Evolutionary conservation across 164 flowering plant species (phyloP).

Genomic region (Nymphaea thermarum): DNA sequence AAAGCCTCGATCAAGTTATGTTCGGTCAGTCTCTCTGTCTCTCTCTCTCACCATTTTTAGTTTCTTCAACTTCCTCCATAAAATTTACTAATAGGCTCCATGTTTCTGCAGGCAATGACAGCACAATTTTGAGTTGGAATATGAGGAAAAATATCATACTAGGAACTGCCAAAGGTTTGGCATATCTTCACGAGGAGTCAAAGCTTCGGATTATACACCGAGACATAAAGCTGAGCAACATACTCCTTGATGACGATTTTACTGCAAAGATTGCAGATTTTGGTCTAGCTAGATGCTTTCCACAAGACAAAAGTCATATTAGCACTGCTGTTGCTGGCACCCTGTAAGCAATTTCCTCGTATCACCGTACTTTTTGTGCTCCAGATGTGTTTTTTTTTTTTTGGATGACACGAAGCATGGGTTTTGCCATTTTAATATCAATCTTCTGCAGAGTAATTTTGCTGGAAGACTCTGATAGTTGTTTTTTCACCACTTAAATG

Average conservation of each 20-base stretch:
- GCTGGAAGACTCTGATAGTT: too few species aligned
- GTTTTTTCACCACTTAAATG: too few species aligned
- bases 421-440: too few species aligned
- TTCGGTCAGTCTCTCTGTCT: conserved; percentile 21
- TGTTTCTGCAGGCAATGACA: conserved; percentile 19
- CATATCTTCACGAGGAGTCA: conserved; percentile 63
- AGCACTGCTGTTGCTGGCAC: conserved; percentile 77
- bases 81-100: neutral
- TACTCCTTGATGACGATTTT: conserved; percentile 56
- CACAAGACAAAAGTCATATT: conserved; percentile 54
- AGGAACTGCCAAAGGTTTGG: conserved; percentile 61
- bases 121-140: conserved; percentile 32
- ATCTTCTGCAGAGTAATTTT: too few species aligned
- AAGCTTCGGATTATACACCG: conserved; percentile 57
- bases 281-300: conserved; percentile 64
- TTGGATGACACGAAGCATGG: too few species aligned
- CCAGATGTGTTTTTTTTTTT: too few species aligned
- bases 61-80: neutral
- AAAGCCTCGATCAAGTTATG: conserved; percentile 37
- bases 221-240: conserved; percentile 60
- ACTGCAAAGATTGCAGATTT: conserved; percentile 70
- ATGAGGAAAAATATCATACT: conserved; percentile 35
- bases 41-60: neutral
- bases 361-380: neutral
- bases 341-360: conserved; percentile 29